Base-by-base conservation (phyloP, 306 rosid species). In the Lathyrus tuberosus region DNA sequence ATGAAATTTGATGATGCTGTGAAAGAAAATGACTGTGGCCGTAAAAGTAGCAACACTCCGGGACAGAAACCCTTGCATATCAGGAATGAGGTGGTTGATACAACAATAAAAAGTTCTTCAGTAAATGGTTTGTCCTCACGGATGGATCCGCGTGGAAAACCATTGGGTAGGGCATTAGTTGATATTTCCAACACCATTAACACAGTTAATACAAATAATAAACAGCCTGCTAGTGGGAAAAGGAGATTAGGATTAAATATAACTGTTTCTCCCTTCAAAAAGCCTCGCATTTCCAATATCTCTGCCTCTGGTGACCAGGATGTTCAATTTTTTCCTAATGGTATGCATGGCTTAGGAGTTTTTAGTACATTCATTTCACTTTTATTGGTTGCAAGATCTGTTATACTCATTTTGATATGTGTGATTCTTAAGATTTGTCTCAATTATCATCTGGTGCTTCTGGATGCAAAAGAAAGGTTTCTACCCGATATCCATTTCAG, bases 181-280 rank as follows among this genome's bases (percentile, higher is more conserved):
- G 94, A 88, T 70, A 81, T 90, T 79, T 85, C 98, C 63, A 86
- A 88, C 75, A 76, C 85, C 52, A 49, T 68, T 28, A 85, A 68
- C 69, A 56, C 79, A 49, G 24, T 24, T 61, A 41, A 77, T 63
- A 62, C 73, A 69, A 80, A 68, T 58, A 63, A 44, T 74, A 77
- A 62, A 18, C 80, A 77, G 41, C 75, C 57, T 52, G 33, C 48
- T 35, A 40, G 74, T 61, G 86, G 79, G 56, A 90, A 85, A 82
- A 85, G 91, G 86, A 88, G 82, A 76, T 71, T 83, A 10, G 80
- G 91, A 75, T 73, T 73, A 70, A 76, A 78, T 74, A 74, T 22
- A 69, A 81, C 78, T 22, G 54, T 67, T 72, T 86, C 98, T 84
- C 84, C 97, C 31, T 93, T 93, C 67, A 93, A 90, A 86, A 87